Evolutionary conservation across 495 filamentous ascomycete genomes (phyloP).

Genomic region (Penicillium salamii): DNA sequence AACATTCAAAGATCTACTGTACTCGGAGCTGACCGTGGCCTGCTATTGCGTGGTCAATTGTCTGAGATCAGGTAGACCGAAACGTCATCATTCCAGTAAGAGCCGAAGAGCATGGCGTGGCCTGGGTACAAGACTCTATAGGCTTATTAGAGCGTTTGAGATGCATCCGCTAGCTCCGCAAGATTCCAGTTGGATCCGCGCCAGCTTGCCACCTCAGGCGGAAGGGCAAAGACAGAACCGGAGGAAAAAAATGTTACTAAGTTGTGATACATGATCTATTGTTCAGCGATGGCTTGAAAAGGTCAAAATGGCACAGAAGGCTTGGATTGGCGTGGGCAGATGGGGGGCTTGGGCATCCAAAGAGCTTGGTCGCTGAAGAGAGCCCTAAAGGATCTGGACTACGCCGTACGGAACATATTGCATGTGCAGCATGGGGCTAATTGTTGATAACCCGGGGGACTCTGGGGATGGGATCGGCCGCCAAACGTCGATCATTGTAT

Average conservation of each 20-base stretch:
- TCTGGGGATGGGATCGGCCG: constrained; percentile 6
- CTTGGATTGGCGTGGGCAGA: too few relatives aligned
- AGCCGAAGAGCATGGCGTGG: constrained; percentile 11
- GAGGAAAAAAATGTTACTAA: neutral
- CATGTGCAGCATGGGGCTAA: neutral
- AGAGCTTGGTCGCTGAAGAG: neutral
- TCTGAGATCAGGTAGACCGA: neutral
- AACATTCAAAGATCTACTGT: too few relatives aligned
- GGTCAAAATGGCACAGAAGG: too few relatives aligned
- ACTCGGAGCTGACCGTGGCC: neutral
- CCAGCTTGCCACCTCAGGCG: neutral
- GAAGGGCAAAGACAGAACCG: neutral
- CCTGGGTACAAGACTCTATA: neutral
- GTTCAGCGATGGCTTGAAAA: neutral
- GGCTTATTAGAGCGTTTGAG: neutral
- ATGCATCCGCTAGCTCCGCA: neutral
- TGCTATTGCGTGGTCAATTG: too few relatives aligned
- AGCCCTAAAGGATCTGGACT: too few relatives aligned
- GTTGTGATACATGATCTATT: neutral
- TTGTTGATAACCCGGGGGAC: too few relatives aligned
- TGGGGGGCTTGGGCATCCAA: neutral
- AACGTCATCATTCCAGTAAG: constrained; percentile 6
- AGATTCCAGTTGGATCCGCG: constrained; percentile 2
- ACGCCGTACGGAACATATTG: too few relatives aligned
- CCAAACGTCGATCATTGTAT: constrained; percentile 9